Evolutionary conservation across 305 asterid genomes (phyloP), one percentile per base, ranked within the genome.

Genomic region (Fraxinus floribunda): DNA sequence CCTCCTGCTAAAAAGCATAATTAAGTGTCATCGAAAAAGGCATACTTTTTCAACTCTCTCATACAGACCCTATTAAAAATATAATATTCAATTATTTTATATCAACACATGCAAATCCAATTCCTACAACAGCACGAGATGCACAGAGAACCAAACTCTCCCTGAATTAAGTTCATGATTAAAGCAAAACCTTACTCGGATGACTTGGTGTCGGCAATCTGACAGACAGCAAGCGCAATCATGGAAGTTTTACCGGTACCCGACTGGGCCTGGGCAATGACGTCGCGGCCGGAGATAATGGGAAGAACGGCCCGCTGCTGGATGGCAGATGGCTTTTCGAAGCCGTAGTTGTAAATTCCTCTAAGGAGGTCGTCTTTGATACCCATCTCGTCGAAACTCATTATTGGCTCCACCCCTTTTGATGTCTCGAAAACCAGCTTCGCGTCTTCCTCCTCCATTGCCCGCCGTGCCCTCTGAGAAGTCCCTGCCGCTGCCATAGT

Each of bases 161-260:
- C 76, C 11, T 5, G 36, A 13, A 71, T 30, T 22, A 60, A 35
- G 24, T 52, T 29, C 32, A 57, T 2, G 30, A 70, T 24, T 22
- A 77, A 2, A 71, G 4, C 1, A 52, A 83, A 20, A 2, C 4
- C 93, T 1, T 88, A 95, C 98, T 95, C 98, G 1, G 97, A 92
- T 0, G 98, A 94, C 89, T 90, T 95, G 86, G 99, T 95, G 62
- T 95, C 97, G n/a, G 85, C 99, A 80, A 93, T 86, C 83, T 95
- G 97, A 86, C 97, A 95, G 81, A 95, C 98, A 60, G 99, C 77
- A 78, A 95, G 97, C 24, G 97, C 98, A 90, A 95, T 95, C 99
- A 95, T 94, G 79, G 99, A 95, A 46, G 97, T 92, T 83, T 95
- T 95, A 0, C 99, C 98, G 10, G 99, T 94, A 64, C 97, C 98